These are phyloP conservation scores for Moricandia arvensis DNA, from an alignment of 345 rosid genomes.

Conservation along the genomic window DNA sequence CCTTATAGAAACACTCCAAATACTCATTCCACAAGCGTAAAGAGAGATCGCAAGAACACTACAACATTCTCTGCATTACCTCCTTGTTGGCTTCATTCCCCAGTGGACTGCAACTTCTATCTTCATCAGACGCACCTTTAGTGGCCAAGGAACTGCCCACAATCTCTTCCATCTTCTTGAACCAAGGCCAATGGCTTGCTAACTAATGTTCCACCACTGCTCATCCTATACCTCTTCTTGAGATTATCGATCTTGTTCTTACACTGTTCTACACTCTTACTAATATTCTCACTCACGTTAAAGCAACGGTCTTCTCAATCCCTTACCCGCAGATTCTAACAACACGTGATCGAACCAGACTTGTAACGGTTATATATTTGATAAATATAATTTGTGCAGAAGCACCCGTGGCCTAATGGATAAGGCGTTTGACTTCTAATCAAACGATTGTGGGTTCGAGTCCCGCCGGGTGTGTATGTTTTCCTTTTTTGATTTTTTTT, in stretches of 20 bases:
- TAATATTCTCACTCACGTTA: slow-evolving; percentile 60
- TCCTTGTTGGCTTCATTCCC: slow-evolving; percentile 54
- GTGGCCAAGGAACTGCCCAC: slow-evolving; percentile 55
- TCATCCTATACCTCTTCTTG: slow-evolving; percentile 81
- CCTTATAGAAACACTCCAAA: not conserved
- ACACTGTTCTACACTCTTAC: slow-evolving; percentile 42
- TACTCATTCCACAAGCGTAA: not conserved
- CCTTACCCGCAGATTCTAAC: slow-evolving; percentile 76
- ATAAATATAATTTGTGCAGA: too few species aligned
- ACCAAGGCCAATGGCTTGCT: slow-evolving; percentile 88
- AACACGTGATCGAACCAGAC: slow-evolving; percentile 57
- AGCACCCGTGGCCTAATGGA: too few species aligned
- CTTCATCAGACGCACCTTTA: slow-evolving; percentile 53
- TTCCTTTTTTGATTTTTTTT: too few species aligned
- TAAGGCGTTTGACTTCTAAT: too few species aligned
- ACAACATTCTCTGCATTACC: slow-evolving; percentile 38
- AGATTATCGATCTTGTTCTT: slow-evolving; percentile 78
- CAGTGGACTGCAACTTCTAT: slow-evolving; percentile 42
- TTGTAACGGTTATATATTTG: too few species aligned
- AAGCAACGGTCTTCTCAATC: slow-evolving; percentile 95
- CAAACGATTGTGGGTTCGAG: too few species aligned
- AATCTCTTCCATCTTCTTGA: slow-evolving; percentile 75
- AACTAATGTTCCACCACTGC: slow-evolving; percentile 45
- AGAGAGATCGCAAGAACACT: not conserved
- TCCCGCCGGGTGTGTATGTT: too few species aligned